Evolutionary conservation across 2,329 filamentous ascomycete species (phyloP).

Genomic region (Exophiala xenobiotica): DNA sequence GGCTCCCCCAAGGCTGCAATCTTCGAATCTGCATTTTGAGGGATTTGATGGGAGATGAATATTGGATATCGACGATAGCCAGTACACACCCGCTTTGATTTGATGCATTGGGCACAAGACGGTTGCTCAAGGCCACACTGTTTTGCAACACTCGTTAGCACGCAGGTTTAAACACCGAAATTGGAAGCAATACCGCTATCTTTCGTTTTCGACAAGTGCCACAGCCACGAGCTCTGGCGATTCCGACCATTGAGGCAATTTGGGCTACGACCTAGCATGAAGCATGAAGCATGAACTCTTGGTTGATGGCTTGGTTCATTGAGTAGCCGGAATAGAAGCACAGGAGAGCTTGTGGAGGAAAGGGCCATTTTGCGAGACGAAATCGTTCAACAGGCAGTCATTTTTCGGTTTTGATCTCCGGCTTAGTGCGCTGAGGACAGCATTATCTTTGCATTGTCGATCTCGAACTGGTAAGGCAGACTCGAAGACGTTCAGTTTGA

Average conservation of each 20-base stretch:
- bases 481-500: background rate
- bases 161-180: background rate
- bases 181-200: slow-evolving; percentile 26
- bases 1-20: too few species aligned
- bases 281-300: background rate
- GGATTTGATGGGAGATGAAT: slow-evolving; percentile 32
- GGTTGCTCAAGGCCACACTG: slow-evolving; percentile 36
- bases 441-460: background rate
- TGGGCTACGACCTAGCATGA: background rate
- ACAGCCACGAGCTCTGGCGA: slow-evolving; percentile 33
- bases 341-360: slow-evolving; percentile 1
- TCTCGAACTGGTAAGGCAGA: background rate
- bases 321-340: background rate
- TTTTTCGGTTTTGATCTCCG: background rate
- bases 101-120: slow-evolving; percentile 34
- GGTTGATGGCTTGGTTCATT: too few species aligned
- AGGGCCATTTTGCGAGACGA: slow-evolving; percentile 18
- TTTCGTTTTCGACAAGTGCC: slow-evolving; percentile 33
- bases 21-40: background rate
- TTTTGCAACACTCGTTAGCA: background rate
- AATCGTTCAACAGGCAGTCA: background rate
- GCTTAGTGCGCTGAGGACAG: background rate
- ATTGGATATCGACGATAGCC: slow-evolving; percentile 34
- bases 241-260: slow-evolving; percentile 32
- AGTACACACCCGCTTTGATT: slow-evolving; percentile 34